Evolutionary conservation across 148 eudicot genomes (phyloP).

Genomic region (Rhododendron mucronatum): DNA sequence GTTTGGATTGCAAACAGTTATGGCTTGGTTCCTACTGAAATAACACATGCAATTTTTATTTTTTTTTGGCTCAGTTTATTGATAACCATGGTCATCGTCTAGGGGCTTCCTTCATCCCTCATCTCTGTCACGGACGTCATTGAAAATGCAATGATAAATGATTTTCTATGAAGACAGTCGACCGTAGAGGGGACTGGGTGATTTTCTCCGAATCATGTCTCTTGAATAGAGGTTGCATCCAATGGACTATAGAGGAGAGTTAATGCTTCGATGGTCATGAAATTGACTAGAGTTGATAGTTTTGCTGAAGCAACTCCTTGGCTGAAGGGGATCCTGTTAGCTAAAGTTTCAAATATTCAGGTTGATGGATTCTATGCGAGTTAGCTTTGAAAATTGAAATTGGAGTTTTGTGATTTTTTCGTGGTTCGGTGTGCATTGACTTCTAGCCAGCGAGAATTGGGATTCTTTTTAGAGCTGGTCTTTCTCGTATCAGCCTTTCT

Average conservation of each 20-base stretch:
- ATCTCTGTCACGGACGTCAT: neutral
- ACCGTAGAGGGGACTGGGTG: neutral
- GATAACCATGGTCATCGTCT: neutral
- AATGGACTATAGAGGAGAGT: neutral
- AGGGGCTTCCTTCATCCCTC: neutral
- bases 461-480: too few relatives aligned
- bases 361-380: too few relatives aligned
- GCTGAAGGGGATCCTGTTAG: neutral
- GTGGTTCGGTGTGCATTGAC: too few relatives aligned
- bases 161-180: neutral
- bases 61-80: neutral
- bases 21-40: neutral
- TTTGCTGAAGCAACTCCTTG: neutral
- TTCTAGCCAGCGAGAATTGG: too few relatives aligned
- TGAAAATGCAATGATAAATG: neutral
- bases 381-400: too few relatives aligned
- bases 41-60: neutral
- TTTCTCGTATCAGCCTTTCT: too few relatives aligned
- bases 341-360: too few relatives aligned
- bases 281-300: neutral
- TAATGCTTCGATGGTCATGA: neutral
- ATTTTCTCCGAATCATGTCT: neutral
- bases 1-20: neutral
- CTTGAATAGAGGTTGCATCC: neutral
- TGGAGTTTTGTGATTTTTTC: too few relatives aligned